Evolutionary conservation across 768 basidiomycete species (phyloP), one percentile per base, ranked within the genome.

Genomic region (Suillus brevipes): DNA sequence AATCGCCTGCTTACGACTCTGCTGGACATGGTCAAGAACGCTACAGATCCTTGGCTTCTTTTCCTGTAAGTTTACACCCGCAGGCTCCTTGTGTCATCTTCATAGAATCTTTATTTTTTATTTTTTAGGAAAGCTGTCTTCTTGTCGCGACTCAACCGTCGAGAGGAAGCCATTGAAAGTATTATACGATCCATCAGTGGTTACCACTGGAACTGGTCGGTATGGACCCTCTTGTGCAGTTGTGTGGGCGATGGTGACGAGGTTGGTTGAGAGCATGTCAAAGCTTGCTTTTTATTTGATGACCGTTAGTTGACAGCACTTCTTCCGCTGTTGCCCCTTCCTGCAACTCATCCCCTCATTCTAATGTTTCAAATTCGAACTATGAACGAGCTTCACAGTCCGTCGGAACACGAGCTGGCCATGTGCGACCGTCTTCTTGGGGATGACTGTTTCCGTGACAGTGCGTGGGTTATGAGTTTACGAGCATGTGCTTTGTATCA

Each of bases 181-280:
- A 85, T 87, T 16, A 80, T 97, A 20, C 77, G 87, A 40, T 95
- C 94, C 14, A 88, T 97, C 50, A 82, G 84, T 43, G 83, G 83
- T 6, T 93, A 89, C 71, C 90, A 92, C 14, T 98, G 93, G 89
- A 98, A 98, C 73, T 99, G 96, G 95, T 91, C 92, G 34, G 81
- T 88, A n/a, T 99, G 95, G 95, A 79, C 85, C 9, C 83, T 94
- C 50, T 81, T 99, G n/a, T 84, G 85, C 3, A 87, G 86, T 61
- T 91, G 92, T 72, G 83, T 95, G 38, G 85, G 86, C 16, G 93
- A 95, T 67, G 87, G 87, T 18, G 92, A 95, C 78, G 94, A 97
- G 88, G 95, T 95, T 62, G 43, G 74, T 42, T 49, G 65, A 42
- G 61, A 45, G 31, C 6, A 49, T 55, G 53, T 63, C 38, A 28